Conservation (phyloP, 116 monocot genomes). For the Dioscorea cayenensis region DNA sequence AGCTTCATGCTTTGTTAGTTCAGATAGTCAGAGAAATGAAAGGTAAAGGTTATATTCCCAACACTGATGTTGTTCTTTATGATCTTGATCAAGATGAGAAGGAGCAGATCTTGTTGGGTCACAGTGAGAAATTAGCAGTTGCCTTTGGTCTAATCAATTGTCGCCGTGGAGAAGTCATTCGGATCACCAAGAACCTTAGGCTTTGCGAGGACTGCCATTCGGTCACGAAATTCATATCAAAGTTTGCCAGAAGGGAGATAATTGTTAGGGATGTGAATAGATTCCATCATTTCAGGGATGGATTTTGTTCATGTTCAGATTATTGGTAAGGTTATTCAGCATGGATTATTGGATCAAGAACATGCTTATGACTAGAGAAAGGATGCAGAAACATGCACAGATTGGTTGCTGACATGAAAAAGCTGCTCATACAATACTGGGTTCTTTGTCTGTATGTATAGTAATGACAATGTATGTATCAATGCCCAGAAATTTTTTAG, state of each 20-base stretch:
- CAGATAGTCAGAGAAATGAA: slow-evolving; percentile 63
- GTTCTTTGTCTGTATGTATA: no score
- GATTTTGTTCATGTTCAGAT: slow-evolving; percentile 78
- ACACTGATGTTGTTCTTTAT: slow-evolving; percentile 65
- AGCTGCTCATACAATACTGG: no score
- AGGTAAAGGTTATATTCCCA: slow-evolving; percentile 62
- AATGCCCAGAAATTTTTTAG: no score
- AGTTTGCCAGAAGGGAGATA: slow-evolving; percentile 67
- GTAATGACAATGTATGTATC: no score
- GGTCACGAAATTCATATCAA: slow-evolving; percentile 84
- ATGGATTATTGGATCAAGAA: no score
- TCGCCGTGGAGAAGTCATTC: slow-evolving; percentile 48
- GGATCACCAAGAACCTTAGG: slow-evolving; percentile 91
- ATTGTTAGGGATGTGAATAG: slow-evolving; percentile 88
- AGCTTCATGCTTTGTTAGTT: slow-evolving; percentile 53
- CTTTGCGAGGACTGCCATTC: slow-evolving; percentile 94
- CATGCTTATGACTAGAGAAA: no score
- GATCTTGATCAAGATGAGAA: slow-evolving; percentile 74
- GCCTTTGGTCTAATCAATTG: slow-evolving; percentile 84
- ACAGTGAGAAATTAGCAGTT: slow-evolving; percentile 90
- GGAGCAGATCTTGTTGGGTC: slow-evolving; percentile 72
- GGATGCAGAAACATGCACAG: no score
- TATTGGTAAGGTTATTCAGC: slow-evolving; percentile 63
- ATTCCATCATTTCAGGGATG: slow-evolving; percentile 81
- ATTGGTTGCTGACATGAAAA: no score